Conservation (phyloP, 129 eudicot species). For the Flaveria sonorensis region DNA sequence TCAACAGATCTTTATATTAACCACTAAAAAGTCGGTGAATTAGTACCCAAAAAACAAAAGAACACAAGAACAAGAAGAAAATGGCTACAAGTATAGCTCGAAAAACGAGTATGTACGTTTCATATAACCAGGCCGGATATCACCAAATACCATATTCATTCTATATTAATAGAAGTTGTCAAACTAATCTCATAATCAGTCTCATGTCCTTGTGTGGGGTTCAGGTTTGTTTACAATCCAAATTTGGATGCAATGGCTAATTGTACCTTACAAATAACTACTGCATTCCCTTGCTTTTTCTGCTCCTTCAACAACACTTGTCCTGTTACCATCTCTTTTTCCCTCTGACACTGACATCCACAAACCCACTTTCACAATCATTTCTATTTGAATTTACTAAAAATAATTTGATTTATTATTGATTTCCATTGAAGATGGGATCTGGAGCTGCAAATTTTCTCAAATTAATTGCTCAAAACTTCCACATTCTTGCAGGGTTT, state of each 20-base stretch:
- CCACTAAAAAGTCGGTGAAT: too few relatives aligned
- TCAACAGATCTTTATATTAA: too few relatives aligned
- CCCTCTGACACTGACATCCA: constrained; percentile 14
- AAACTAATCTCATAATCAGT: too few relatives aligned
- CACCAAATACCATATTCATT: too few relatives aligned
- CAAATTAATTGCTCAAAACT: constrained; percentile 63
- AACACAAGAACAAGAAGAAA: too few relatives aligned
- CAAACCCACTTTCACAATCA: not conserved
- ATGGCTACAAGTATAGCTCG: too few relatives aligned
- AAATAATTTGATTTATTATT: not conserved
- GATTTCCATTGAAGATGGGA: constrained; percentile 44
- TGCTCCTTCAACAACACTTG: not conserved
- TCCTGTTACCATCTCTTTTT: not conserved
- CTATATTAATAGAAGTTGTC: too few relatives aligned
- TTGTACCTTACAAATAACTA: constrained; percentile 16
- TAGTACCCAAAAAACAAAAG: too few relatives aligned
- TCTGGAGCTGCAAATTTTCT: constrained; percentile 67
- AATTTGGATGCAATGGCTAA: not conserved
- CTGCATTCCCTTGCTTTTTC: not conserved
- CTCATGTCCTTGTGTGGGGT: too few relatives aligned
- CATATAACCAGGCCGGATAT: too few relatives aligned
- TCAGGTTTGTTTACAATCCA: not conserved
- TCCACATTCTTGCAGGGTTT: constrained; percentile 89
- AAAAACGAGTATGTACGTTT: too few relatives aligned
- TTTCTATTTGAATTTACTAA: constrained; percentile 11